phyloP scores from a whole-genome alignment of 2,329 filamentous ascomycete genomes.

The Colletotrichum lindemuthianum region DNA sequence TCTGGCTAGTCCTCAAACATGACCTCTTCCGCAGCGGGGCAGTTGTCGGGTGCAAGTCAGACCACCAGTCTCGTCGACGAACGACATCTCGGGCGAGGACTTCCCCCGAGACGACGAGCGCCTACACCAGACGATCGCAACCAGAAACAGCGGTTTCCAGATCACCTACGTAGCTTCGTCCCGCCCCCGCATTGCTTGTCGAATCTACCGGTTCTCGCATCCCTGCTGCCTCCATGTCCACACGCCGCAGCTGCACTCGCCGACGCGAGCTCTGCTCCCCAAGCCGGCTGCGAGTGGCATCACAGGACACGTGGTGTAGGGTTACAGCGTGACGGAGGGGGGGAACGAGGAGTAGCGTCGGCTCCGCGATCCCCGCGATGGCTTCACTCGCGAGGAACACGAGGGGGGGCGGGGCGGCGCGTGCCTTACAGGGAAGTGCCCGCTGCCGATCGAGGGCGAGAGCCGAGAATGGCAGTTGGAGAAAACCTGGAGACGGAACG shows the following conservation, averaged over 20 bases:
- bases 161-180: slow-evolving; percentile 12
- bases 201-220: slow-evolving; percentile 12
- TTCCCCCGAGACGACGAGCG: slow-evolving; percentile 26
- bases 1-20: slow-evolving; percentile 25
- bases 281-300: slow-evolving; percentile 19
- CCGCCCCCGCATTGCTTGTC: slow-evolving; percentile 34
- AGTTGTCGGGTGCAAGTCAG: slow-evolving; percentile 23
- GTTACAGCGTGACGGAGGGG: slow-evolving; percentile 19
- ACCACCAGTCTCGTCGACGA: not conserved
- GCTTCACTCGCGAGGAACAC: not conserved
- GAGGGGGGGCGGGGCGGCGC: not conserved
- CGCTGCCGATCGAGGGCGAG: slow-evolving; percentile 16
- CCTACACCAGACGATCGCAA: slow-evolving; percentile 3
- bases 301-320: slow-evolving; percentile 16
- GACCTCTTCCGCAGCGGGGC: slow-evolving; percentile 22
- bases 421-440: slow-evolving; percentile 20
- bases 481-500: not conserved
- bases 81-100: slow-evolving; percentile 15
- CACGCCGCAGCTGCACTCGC: not conserved
- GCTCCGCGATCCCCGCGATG: slow-evolving; percentile 32
- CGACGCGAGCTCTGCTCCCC: slow-evolving; percentile 20
- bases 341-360: not conserved
- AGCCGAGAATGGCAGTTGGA: slow-evolving; percentile 22
- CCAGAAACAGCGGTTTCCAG: slow-evolving; percentile 1
- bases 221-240: not conserved